These are phyloP conservation scores for Pleurotus platypus DNA, from an alignment of 768 basidiomycete species.

Conservation along the genomic window DNA sequence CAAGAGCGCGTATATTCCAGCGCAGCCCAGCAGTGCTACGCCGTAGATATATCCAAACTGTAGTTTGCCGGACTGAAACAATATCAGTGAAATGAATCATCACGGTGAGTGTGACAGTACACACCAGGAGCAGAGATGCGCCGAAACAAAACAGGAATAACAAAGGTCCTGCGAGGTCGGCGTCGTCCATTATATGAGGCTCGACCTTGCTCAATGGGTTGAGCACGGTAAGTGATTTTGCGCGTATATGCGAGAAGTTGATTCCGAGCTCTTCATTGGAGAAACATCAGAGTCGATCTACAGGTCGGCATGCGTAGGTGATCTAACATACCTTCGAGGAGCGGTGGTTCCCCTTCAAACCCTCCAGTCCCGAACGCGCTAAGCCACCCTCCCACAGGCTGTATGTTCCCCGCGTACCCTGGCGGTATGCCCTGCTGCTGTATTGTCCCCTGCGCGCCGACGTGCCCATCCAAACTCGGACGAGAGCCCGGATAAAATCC, in stretches of 20 bases:
- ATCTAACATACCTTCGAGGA: constrained; percentile 74
- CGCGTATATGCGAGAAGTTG: constrained; percentile 93
- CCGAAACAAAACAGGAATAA: constrained; percentile 96
- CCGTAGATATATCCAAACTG: constrained; percentile 99
- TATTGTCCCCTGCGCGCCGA: constrained; percentile 51
- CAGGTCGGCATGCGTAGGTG: not conserved
- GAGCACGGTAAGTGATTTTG: constrained; percentile 91
- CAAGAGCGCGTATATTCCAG: constrained; percentile 88
- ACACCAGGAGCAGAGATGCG: constrained; percentile 84
- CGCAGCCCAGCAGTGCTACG: constrained; percentile 90
- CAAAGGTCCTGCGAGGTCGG: constrained; percentile 94
- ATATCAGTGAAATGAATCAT: not conserved
- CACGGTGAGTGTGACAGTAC: constrained; percentile 25
- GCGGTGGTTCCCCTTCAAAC: constrained; percentile 91
- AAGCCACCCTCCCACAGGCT: constrained; percentile 81
- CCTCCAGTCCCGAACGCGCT: constrained; percentile 95
- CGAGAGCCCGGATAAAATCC: constrained; percentile 68
- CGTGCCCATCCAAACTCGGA: constrained; percentile 74
- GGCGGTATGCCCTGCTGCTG: constrained; percentile 36
- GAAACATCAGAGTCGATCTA: no score
- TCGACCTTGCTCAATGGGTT: constrained; percentile 86
- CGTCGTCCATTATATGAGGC: constrained; percentile 97
- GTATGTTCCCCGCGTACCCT: constrained; percentile 70
- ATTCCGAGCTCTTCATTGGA: constrained; percentile 81
- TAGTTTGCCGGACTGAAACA: constrained; percentile 86